phyloP scores from a whole-genome alignment of 1,139 yeast genomes.

The Wickerhamomyces sp. region DNA sequence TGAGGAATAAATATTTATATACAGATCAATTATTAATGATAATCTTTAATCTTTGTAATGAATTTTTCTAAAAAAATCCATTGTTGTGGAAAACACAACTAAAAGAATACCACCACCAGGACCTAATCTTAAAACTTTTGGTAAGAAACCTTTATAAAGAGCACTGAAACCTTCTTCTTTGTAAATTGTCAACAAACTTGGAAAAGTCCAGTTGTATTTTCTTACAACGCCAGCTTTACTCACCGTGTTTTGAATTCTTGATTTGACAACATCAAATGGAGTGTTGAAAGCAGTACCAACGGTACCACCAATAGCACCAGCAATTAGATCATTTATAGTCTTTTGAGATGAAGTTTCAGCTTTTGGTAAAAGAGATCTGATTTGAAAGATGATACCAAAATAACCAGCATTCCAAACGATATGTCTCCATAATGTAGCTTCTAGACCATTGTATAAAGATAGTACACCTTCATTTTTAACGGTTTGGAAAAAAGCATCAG shows the following conservation, averaged over 20 bases:
- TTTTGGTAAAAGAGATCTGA: slow-evolving; percentile 71
- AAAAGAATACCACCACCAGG: slow-evolving; percentile 98
- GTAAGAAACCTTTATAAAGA: slow-evolving; percentile 89
- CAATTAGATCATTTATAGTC: slow-evolving; percentile 79
- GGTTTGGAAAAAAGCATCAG: slow-evolving; percentile 74
- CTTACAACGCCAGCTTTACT: slow-evolving; percentile 55
- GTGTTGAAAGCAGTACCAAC: slow-evolving; percentile 91
- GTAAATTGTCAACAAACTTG: slow-evolving; percentile 69
- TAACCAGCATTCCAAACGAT: slow-evolving; percentile 97
- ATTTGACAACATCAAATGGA: slow-evolving; percentile 96
- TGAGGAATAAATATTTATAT: not conserved
- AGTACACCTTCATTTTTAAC: slow-evolving; percentile 70
- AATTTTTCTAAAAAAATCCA: slow-evolving; percentile 83
- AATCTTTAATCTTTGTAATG: slow-evolving; percentile 29
- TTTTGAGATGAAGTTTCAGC: slow-evolving; percentile 66
- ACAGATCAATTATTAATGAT: not conserved
- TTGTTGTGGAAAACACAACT: slow-evolving; percentile 89
- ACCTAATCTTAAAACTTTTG: slow-evolving; percentile 95
- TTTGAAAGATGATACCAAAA: slow-evolving; percentile 91
- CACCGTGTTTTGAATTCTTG: slow-evolving; percentile 90
- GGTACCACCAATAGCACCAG: slow-evolving; percentile 96
- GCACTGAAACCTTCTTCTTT: slow-evolving; percentile 89
- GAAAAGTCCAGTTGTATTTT: slow-evolving; percentile 90
- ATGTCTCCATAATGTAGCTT: slow-evolving; percentile 97
- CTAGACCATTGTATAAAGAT: slow-evolving; percentile 91